Base-by-base conservation (phyloP, 192 early-diverging fungal species). In the Podila clonocystis region DNA sequence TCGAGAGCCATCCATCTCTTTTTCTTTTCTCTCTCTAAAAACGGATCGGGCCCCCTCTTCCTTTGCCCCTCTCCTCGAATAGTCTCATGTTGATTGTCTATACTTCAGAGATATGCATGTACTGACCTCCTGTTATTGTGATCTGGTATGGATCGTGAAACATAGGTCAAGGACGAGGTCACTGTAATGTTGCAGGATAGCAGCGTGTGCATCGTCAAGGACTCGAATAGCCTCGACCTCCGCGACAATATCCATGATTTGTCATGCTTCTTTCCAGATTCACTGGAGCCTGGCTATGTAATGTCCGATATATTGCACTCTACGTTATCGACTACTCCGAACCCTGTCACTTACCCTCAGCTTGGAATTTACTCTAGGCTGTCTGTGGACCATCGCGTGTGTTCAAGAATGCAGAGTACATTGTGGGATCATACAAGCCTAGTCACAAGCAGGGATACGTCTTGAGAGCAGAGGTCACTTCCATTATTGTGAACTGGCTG, bases 231-330 rank as follows among this genome's bases (percentile, higher is more conserved):
- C n/a, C 60, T 84, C 12, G 75, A 78, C 15, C 71, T 76, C 15
- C 67, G 67, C 2, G 82, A 80, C 24, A 55, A 77, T 13, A 74
- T 69, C 31, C 68, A 84, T 48, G 70, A 74, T 30, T 65, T 74
- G 65, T 84, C 82, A 2, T 73, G 72, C 45, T 84, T 84, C 55
- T 84, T 79, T 48, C 80, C 80, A 0, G 80, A 82, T 22, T 48
- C 63, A 28, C 68, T 74, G 17, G 72, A 72, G 17, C 68, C 73
- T 4, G 80, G 71, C 4, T 62, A 82, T 58, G 80, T 82, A 74
- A 45, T 45, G 15, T 45, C 41, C 41, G 41, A 45, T 45, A 45
- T 13, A 45, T 45, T 45, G 2, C 41, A 45, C 41, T 45, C 3
- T 45, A 0, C 1, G 12, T 4, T 28, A 15, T 28, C 20, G 17